Evolutionary conservation across 257 asterid genomes (phyloP), one percentile per base, ranked within the genome.

Genomic region (Plantago major): DNA sequence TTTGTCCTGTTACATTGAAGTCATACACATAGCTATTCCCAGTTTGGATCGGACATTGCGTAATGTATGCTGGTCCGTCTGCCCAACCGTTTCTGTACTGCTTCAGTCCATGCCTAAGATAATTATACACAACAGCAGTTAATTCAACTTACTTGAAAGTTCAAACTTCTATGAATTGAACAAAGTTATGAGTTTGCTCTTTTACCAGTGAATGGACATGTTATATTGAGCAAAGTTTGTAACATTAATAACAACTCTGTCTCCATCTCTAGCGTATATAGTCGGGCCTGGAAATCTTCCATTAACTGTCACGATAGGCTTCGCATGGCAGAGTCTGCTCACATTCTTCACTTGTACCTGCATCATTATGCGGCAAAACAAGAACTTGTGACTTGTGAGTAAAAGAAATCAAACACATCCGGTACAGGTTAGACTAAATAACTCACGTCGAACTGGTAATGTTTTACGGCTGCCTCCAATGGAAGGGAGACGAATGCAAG

Each of bases 41-140:
- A 0, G 82, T 76, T 69, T 73, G 76, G 46, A 82, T 78, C 16
- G 93, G 93, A 67, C 93, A 84, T 12, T 84, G 93, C 3, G 93
- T 82, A 53, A 84, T 77, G 62, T 81, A 81, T 10, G 88, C 88
- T 7, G 86, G 88, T 10, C 86, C 92, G 5, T 84, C 89, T 9
- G 81, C 89, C 93, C 93, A 84, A 2, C 89, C 89, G 13, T 79
- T 84, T 2, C 93, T 71, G 22, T 75, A 79, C 45, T 84, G 93
- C 73, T 78, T 82, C 69, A 82, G 49, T 47, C 87, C 89, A 42
- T 82, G 93, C 93, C 93, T 84, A 54, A 12, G 12, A 49, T 0
- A 26, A 53, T 26, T 22, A 22, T 1, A 22, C 26, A 22, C 40
- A 16, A 33, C 43, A 6, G 46, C 22, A 8, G 40, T 10, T 22